Conservation (phyloP, 2,329 filamentous ascomycete species). For the Fusarium sp. region DNA sequence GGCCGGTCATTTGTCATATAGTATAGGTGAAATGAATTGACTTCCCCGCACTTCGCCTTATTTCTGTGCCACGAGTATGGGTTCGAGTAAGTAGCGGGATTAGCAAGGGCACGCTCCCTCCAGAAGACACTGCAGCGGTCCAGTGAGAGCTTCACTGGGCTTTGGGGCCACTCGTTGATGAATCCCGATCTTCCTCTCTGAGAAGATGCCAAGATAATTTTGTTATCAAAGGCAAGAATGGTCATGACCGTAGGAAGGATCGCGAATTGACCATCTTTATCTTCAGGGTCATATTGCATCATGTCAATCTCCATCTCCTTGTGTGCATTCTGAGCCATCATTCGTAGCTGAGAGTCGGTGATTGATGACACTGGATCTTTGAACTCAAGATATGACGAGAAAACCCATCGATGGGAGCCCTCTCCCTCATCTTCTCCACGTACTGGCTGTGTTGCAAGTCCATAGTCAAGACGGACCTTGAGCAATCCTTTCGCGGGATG, state of each 20-base stretch:
- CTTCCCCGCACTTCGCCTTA: not conserved
- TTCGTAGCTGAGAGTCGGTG: not conserved
- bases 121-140: not conserved
- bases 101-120: not conserved
- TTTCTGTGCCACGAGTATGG: not conserved
- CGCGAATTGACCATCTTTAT: not conserved
- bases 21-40: not conserved
- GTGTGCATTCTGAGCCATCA: not conserved
- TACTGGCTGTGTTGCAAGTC: not conserved
- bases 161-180: not conserved
- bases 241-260: not conserved
- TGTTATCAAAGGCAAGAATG: not conserved
- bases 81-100: not conserved
- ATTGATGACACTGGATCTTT: not conserved
- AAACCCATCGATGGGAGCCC: not conserved
- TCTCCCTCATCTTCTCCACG: not conserved
- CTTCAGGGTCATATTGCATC: not conserved
- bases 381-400: not conserved
- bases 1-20: not conserved
- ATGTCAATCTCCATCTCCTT: not conserved
- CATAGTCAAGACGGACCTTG: not conserved
- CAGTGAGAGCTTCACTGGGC: not conserved
- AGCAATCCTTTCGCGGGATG: not conserved
- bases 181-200: not conserved
- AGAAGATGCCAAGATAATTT: conserved; percentile 1